Base-by-base conservation (phyloP, 1,139 yeast genomes). In the Dujonia santamariae region DNA sequence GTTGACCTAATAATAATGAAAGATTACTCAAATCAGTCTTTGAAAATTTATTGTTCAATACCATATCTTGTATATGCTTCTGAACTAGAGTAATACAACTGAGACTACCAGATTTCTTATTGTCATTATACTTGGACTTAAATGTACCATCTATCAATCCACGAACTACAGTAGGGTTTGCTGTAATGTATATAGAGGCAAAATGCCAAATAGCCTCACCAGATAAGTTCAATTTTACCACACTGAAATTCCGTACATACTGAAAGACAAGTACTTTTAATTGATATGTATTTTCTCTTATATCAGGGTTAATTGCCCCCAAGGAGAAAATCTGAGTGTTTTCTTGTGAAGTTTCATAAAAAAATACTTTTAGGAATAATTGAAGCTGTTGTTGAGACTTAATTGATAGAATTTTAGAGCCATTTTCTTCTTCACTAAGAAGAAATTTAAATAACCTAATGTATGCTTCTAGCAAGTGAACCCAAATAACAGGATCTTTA, bases 401-500 rank as follows among this genome's bases (percentile, higher is more conserved):
- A 9, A 69, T 65, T 12, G 70, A 63, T 17, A 83, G 54, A 28
- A 60, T 61, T 22, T 53, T 48, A 11, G 52, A 37, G 11, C 37
- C 23, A 38, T 22, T n/a, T 45, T 56, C 53, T 12, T 58, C 61
- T 9, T 58, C 51, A 11, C 28, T 26, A 14, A 74, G 53, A 26
- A 81, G 53, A 40, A 62, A 72, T 38, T 68, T 65, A 45, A 78
- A 67, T 15, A 77, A 59, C 18, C 54, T 53, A 35, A 81, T 75
- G 51, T 81, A 84, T 4, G 76, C 75, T 43, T 80, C 85, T 12
- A 83, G 58, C 20, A 81, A 58, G 53, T 82, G 87, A 3, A 73
- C 82, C 88, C 90, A 84, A 8, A 84, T 83, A 22, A 84, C 88
- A 0, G 94, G 94, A 50, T 84, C 94, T 45, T 78, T 82, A 48